Conservation (phyloP, 495 filamentous ascomycete species). For the Talaromyces wortmannii region DNA sequence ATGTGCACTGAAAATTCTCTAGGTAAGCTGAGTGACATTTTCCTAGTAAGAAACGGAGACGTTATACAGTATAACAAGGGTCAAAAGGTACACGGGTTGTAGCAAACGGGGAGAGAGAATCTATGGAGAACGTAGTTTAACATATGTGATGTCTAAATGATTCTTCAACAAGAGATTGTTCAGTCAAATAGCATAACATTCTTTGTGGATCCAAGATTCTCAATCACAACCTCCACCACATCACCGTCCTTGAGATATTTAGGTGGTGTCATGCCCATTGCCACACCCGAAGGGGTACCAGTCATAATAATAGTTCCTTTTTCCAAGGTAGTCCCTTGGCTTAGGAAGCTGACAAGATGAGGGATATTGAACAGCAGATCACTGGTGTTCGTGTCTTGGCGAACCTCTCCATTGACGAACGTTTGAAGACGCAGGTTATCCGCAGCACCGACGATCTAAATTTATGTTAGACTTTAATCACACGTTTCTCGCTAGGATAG, state of each 20-base stretch:
- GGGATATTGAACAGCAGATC: constrained; percentile 67
- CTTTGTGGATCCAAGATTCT: constrained; percentile 22
- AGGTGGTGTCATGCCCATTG: constrained; percentile 25
- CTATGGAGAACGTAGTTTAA: too few species aligned
- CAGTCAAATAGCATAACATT: too few species aligned
- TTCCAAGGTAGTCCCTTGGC: constrained; percentile 60
- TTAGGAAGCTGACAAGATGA: constrained; percentile 58
- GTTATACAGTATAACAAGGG: too few species aligned
- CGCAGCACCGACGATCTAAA: constrained; percentile 36
- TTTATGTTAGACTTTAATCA: constrained; percentile 7
- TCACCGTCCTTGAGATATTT: constrained; percentile 43
- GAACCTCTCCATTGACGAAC: constrained; percentile 53
- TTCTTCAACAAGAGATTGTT: too few species aligned
- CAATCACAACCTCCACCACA: constrained; percentile 44
- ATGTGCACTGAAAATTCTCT: too few species aligned
- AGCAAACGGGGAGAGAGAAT: too few species aligned
- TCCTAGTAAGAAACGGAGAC: too few species aligned
- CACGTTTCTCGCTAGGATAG: background rate
- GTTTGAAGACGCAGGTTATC: constrained; percentile 49
- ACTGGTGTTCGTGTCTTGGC: constrained; percentile 55
- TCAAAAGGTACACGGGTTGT: too few species aligned
- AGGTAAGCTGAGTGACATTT: too few species aligned
- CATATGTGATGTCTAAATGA: too few species aligned
- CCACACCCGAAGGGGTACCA: constrained; percentile 41
- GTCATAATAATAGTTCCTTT: constrained; percentile 70